Percentiles rank a stretch among this genome's conserved stretches.
Conservation (phyloP, 495 filamentous ascomycete species). For the Tuber calosporum region DNA sequence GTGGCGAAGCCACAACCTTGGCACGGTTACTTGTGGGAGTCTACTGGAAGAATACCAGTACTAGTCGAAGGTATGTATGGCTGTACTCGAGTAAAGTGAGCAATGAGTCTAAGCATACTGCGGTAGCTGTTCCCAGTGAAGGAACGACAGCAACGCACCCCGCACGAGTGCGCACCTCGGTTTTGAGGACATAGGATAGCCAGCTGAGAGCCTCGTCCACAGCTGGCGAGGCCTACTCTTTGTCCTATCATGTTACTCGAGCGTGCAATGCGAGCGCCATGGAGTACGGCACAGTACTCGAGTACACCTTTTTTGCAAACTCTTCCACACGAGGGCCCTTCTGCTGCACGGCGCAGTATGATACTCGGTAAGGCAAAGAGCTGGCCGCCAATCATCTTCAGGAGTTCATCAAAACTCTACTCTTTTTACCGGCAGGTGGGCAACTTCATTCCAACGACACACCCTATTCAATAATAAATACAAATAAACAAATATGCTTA, state of each 20-base stretch:
- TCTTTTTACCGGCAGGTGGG: neutral
- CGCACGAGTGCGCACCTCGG: conserved; percentile 16
- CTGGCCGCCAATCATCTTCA: neutral
- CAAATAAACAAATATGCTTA: neutral
- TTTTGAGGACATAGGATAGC: conserved; percentile 14
- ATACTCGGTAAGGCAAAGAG: too few relatives aligned
- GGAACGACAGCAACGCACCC: conserved; percentile 18
- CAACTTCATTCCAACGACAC: neutral
- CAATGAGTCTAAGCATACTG: neutral
- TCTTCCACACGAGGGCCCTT: neutral
- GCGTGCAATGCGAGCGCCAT: neutral
- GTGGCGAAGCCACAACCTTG: too few relatives aligned
- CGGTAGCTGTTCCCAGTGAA: neutral
- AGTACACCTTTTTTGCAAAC: neutral
- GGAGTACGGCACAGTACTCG: neutral
- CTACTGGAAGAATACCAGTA: neutral
- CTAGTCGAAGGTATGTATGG: neutral
- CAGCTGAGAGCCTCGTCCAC: conserved; percentile 21
- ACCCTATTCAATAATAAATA: neutral
- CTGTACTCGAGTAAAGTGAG: neutral
- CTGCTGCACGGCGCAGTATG: neutral
- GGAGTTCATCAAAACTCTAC: neutral
- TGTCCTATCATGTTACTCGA: neutral
- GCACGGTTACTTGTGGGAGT: too few relatives aligned
- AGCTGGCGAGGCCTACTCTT: conserved; percentile 12